These are phyloP conservation scores for Apiospora sp. DNA, from an alignment of 2,329 filamentous ascomycete genomes.

Conservation along the genomic window DNA sequence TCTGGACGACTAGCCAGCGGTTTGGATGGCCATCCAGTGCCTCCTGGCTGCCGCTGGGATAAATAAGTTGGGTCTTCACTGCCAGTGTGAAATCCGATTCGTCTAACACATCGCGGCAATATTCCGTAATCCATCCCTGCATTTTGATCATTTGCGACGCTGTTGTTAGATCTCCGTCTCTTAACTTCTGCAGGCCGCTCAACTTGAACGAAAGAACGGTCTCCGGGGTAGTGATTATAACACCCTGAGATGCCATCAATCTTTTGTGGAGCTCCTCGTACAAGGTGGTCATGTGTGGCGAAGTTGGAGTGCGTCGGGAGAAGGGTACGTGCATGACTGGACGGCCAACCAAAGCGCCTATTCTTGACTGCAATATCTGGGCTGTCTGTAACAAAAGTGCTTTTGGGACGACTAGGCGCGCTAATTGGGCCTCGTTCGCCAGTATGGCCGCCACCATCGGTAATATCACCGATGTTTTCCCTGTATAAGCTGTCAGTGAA, in stretches of 20 bases:
- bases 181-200: neutral
- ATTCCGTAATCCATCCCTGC: no score
- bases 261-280: neutral
- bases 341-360: conserved; percentile 64
- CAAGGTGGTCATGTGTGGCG: conserved; percentile 26
- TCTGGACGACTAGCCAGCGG: conserved; percentile 57
- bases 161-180: no score
- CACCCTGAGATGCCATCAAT: neutral
- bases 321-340: conserved; percentile 65
- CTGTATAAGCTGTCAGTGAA: conserved; percentile 39
- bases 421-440: conserved; percentile 54
- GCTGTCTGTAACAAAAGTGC: conserved; percentile 65
- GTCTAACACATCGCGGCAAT: conserved; percentile 68
- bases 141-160: no score
- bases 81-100: conserved; percentile 67
- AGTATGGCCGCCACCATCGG: conserved; percentile 58
- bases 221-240: neutral
- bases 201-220: neutral
- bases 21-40: conserved; percentile 60
- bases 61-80: conserved; percentile 63
- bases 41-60: conserved; percentile 58
- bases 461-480: conserved; percentile 67
- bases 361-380: conserved; percentile 60
- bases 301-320: conserved; percentile 57
- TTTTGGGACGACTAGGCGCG: conserved; percentile 64